Conservation (phyloP, 495 filamentous ascomycete species). For the Penicillium pancosmium region DNA sequence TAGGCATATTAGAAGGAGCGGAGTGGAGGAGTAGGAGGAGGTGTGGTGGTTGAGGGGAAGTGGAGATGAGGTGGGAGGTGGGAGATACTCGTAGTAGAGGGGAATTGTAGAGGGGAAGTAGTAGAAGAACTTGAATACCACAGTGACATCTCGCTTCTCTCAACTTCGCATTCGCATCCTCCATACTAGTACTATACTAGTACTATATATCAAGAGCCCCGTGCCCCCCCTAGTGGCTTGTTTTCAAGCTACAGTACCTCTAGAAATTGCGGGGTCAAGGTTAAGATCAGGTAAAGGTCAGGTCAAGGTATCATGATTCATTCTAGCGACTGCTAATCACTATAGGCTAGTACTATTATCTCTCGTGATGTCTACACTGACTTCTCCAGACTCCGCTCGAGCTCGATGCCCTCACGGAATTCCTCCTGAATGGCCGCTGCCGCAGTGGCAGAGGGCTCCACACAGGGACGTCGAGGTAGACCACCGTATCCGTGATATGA, state of each 20-base stretch:
- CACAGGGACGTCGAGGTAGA: conserved; percentile 74
- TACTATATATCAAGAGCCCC: too few species aligned
- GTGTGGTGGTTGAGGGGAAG: not conserved
- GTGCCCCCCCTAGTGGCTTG: too few species aligned
- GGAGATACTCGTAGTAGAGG: not conserved
- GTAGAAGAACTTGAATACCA: not conserved
- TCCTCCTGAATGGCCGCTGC: conserved; percentile 64
- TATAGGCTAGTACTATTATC: not conserved
- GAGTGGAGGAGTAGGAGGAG: not conserved
- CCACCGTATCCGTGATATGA: conserved; percentile 79
- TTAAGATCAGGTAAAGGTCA: too few species aligned
- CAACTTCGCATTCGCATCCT: not conserved
- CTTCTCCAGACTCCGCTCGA: conserved; percentile 61
- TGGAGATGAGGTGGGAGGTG: not conserved
- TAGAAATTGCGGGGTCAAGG: too few species aligned
- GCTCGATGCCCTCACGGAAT: conserved; percentile 72
- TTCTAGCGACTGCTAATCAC: too few species aligned
- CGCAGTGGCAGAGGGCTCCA: conserved; percentile 64
- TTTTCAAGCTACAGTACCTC: too few species aligned
- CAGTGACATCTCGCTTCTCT: conserved; percentile 2
- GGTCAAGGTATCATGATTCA: too few species aligned
- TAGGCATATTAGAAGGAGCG: not conserved
- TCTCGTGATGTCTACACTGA: not conserved
- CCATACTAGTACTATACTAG: not conserved
- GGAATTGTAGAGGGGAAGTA: not conserved